Percentiles rank a stretch among this genome's conserved stretches.
phyloP scores from a whole-genome alignment of 768 basidiomycete genomes.

The Trametes punicea region DNA sequence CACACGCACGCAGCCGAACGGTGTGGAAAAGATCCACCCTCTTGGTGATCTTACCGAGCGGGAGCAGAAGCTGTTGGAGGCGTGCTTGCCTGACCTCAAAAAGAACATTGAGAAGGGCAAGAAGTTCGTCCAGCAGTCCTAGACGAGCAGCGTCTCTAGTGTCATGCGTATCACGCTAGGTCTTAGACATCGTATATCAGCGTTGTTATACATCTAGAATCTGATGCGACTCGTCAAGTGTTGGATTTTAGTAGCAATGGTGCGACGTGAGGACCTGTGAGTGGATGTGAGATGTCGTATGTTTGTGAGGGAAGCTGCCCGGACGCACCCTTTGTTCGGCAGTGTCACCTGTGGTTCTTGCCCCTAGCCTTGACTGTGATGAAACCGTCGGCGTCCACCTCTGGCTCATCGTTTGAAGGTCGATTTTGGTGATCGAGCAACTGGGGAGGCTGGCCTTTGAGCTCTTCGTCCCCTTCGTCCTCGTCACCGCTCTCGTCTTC shows the following conservation, averaged over 20 bases:
- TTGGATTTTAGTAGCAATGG: conserved; percentile 3
- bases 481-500: conserved; percentile 43
- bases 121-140: conserved; percentile 52
- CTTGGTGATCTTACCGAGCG: conserved; percentile 74
- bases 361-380: conserved; percentile 68
- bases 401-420: conserved; percentile 51
- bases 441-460: conserved; percentile 51
- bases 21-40: conserved; percentile 91
- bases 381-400: conserved; percentile 93
- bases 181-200: conserved; percentile 18
- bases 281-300: neutral
- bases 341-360: conserved; percentile 22
- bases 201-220: conserved; percentile 22
- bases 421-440: conserved; percentile 40
- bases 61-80: conserved; percentile 85
- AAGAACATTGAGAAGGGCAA: conserved; percentile 98
- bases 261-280: neutral
- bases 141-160: neutral
- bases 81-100: conserved; percentile 88
- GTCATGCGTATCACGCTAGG: neutral
- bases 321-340: too few species aligned
- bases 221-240: conserved; percentile 11
- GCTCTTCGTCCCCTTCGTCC: conserved; percentile 43
- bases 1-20: conserved; percentile 50
- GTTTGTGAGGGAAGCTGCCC: neutral